Conservation (phyloP, 495 filamentous ascomycete species). For the Podospora australis region DNA sequence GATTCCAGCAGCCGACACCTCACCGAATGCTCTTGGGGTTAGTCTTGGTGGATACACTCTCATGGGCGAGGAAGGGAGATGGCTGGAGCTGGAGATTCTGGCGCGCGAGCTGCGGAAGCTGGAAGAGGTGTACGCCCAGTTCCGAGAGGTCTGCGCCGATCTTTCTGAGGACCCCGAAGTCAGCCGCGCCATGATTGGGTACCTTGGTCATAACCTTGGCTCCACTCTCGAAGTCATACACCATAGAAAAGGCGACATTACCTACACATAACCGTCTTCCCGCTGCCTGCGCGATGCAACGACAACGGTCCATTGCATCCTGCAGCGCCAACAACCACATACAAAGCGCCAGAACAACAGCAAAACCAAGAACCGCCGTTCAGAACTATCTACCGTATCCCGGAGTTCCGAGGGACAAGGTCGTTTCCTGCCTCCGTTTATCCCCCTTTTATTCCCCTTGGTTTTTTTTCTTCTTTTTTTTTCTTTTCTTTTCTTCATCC, state of each 20-base stretch:
- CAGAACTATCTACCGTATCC: neutral
- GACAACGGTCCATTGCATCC: slow-evolving; percentile 4
- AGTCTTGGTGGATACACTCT: slow-evolving; percentile 40
- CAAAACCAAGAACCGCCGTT: too few relatives aligned
- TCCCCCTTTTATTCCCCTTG: neutral
- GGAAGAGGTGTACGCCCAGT: slow-evolving; percentile 35
- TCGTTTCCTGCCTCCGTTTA: too few relatives aligned
- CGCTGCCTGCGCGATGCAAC: neutral
- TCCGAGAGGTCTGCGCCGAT: slow-evolving; percentile 35
- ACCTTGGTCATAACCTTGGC: slow-evolving; percentile 35
- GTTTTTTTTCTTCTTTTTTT: neutral
- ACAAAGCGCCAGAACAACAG: too few relatives aligned
- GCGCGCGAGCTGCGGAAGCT: slow-evolving; percentile 42
- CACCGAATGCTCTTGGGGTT: slow-evolving; percentile 23
- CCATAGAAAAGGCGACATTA: slow-evolving; percentile 31
- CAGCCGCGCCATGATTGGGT: slow-evolving; percentile 36
- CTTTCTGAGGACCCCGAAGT: slow-evolving; percentile 36
- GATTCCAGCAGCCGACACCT: slow-evolving; percentile 17
- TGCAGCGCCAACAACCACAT: too few relatives aligned
- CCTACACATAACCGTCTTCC: slow-evolving; percentile 3
- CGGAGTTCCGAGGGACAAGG: neutral
- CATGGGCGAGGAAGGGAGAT: slow-evolving; percentile 37
- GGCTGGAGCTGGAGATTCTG: slow-evolving; percentile 41
- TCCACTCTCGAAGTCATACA: slow-evolving; percentile 30
- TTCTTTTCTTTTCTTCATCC: neutral